Base-by-base conservation (phyloP, 768 basidiomycete genomes). In the Macrolepiota albuminosa region DNA sequence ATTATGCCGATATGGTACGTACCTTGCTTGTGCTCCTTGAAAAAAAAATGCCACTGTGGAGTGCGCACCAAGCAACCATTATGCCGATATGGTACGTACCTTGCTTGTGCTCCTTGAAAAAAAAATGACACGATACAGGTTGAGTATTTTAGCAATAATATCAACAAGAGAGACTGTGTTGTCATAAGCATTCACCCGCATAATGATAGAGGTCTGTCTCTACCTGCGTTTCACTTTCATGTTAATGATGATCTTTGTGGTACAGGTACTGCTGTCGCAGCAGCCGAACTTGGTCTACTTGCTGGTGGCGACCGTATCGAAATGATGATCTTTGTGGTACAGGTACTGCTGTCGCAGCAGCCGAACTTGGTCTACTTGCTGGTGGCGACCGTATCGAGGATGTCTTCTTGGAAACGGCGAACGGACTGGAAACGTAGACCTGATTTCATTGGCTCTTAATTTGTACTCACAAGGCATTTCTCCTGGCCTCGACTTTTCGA, bases 341-440 rank as follows among this genome's bases (percentile, higher is more conserved):
- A 84, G 84, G 90, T 26, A 89, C 88, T 33, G 89, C 85, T 21
- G 84, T 91, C 45, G 91, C 88, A 47, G 89, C 91, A 5, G 83
- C 89, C 1, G 91, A 93, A 69, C 82, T 92, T 24, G 91, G 82
- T 57, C 75, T 88, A 45, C 79, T 92, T 64, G 91, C 88, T 8
- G 91, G 91, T 26, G 91, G 84, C 4, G 88, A 93, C 70, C 85
- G 91, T 52, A 83, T 93, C 63, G 91, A 70, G 91, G 91, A 14
- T 92, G 90, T 63, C 78, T 93, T 42, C 86, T 93, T 58, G 91
- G 90, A 31, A 93, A 93, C 67, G 91, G 91, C 60, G 91, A 93
- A 74, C 84, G 91, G 45, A 93, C 91, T 11, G 91, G 91, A 53
- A 93, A 93, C 66, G 91, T 93, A 64, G 91, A 93, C 68, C 75